Percentiles rank a stretch among this genome's conserved stretches.
Evolutionary conservation across 176 grass and related monocot species (phyloP).

Genomic region (Thalia dealbata): DNA sequence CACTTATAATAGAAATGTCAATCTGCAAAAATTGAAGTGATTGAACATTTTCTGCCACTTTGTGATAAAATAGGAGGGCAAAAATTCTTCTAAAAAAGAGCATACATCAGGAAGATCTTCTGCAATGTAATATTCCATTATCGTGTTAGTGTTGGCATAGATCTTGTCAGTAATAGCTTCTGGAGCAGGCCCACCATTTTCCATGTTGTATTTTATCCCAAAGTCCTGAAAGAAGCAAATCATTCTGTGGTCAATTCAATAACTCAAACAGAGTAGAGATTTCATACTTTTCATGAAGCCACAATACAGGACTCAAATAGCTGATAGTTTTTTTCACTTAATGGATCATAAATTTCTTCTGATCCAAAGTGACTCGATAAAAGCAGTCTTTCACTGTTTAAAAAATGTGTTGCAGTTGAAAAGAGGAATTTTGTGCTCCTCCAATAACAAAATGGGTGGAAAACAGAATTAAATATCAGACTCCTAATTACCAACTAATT

Average conservation of each 20-base stretch:
- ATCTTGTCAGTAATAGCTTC: conserved; percentile 89
- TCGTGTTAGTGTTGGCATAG: conserved; percentile 70
- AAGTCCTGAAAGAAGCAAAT: conserved; percentile 51
- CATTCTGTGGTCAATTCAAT: neutral
- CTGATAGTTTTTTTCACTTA: neutral
- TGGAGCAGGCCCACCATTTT: conserved; percentile 82
- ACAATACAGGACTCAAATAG: neutral
- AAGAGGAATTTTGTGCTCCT: too few relatives aligned
- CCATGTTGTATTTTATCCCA: conserved; percentile 99
- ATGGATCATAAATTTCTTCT: neutral
- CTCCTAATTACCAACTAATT: neutral
- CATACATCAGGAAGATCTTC: conserved; percentile 64
- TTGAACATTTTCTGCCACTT: neutral
- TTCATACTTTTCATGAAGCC: neutral
- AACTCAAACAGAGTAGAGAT: neutral
- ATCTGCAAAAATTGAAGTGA: conserved; percentile 44
- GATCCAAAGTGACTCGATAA: neutral
- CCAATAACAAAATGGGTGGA: too few relatives aligned
- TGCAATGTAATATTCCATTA: conserved; percentile 65
- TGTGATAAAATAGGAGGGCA: neutral
- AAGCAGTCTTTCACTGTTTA: too few relatives aligned
- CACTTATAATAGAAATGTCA: conserved; percentile 68
- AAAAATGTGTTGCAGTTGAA: too few relatives aligned
- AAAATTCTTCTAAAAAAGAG: neutral
- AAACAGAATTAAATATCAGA: too few relatives aligned